These are phyloP conservation scores for Aspergillus hancockii DNA, from an alignment of 495 filamentous ascomycete species.

Conservation along the genomic window DNA sequence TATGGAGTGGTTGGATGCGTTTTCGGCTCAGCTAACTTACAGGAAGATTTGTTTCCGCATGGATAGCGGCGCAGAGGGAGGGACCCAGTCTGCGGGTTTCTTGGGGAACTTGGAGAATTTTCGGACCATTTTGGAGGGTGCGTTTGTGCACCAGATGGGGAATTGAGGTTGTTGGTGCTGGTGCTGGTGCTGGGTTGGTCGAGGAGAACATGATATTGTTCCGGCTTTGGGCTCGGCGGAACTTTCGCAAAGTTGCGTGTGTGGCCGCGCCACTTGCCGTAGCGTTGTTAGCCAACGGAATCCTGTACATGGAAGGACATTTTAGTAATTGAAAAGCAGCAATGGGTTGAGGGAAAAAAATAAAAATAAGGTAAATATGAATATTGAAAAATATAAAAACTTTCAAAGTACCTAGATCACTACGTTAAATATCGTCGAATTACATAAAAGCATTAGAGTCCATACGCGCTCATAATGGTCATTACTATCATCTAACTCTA, in stretches of 20 bases:
- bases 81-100: constrained; percentile 25
- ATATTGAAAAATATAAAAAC: constrained; percentile 9
- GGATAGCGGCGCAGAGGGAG: constrained; percentile 21
- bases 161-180: not conserved
- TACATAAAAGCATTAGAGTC: constrained; percentile 5
- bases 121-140: constrained; percentile 38
- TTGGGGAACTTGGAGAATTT: constrained; percentile 31
- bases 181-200: not conserved
- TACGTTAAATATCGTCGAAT: not conserved
- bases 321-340: not conserved
- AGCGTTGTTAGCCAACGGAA: constrained; percentile 6
- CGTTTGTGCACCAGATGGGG: constrained; percentile 4
- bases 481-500: constrained; percentile 25
- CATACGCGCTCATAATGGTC: constrained; percentile 38
- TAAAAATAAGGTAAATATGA: not conserved
- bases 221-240: constrained; percentile 23
- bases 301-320: too few species aligned
- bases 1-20: constrained; percentile 13
- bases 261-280: constrained; percentile 45
- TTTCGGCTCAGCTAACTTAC: constrained; percentile 44
- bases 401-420: not conserved
- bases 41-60: constrained; percentile 65
- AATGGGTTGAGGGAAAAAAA: not conserved
- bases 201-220: constrained; percentile 5
- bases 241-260: constrained; percentile 40